These are phyloP conservation scores for Isabelozyma heimii DNA, from an alignment of 805 yeast genomes.

Conservation along the genomic window DNA sequence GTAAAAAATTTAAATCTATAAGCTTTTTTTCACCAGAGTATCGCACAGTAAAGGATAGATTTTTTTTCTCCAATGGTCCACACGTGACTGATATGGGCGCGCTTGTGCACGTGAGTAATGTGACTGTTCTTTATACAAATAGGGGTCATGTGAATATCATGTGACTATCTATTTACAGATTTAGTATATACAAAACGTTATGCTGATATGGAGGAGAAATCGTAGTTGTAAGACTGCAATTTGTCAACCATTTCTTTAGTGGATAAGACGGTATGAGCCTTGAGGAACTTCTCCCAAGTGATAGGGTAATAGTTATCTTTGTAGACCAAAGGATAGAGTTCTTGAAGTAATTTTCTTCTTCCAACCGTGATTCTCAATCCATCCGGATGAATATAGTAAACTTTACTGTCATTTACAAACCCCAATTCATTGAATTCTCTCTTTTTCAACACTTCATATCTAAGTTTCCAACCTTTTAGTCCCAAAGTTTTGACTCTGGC, in stretches of 20 bases:
- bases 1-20: neutral
- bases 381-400: conserved; percentile 50
- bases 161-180: neutral
- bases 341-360: conserved; percentile 57
- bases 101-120: neutral
- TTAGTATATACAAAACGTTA: neutral
- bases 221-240: conserved; percentile 44
- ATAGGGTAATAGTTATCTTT: conserved; percentile 42
- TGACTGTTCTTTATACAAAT: neutral
- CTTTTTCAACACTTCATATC: conserved; percentile 64
- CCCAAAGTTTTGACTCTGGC: conserved; percentile 93
- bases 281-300: conserved; percentile 47
- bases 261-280: conserved; percentile 40
- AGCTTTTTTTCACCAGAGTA: neutral
- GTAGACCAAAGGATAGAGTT: conserved; percentile 51
- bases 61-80: neutral
- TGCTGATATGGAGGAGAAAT: conserved; percentile 28
- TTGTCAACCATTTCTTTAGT: conserved; percentile 48
- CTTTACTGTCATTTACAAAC: conserved; percentile 16
- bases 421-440: conserved; percentile 38
- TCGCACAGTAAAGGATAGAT: neutral
- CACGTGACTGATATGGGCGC: neutral
- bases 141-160: neutral
- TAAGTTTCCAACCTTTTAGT: conserved; percentile 85
- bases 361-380: conserved; percentile 57